Conservation (phyloP, 768 basidiomycete species). For the Leucogyrophana mollusca region DNA sequence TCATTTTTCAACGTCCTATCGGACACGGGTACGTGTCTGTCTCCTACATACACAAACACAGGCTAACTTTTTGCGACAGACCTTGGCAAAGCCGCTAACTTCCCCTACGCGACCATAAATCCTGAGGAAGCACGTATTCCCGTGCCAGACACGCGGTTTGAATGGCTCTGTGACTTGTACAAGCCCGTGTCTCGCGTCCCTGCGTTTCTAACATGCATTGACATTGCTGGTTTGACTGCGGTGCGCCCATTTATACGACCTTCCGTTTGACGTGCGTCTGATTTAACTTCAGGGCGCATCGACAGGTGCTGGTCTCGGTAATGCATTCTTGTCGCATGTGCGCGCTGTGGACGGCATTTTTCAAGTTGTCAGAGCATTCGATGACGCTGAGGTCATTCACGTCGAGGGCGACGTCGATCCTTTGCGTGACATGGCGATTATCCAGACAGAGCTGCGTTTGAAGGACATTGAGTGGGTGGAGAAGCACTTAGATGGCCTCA, state of each 20-base stretch:
- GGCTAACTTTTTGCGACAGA: conserved; percentile 44
- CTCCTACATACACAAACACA: not conserved
- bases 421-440: conserved; percentile 95
- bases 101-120: conserved; percentile 93
- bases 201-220: conserved; percentile 95
- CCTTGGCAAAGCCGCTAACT: conserved; percentile 94
- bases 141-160: conserved; percentile 91
- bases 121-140: conserved; percentile 96
- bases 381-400: conserved; percentile 98
- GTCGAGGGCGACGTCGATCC: conserved; percentile 99
- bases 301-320: conserved; percentile 96
- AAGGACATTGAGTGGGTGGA: conserved; percentile 99
- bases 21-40: conserved; percentile 64
- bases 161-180: conserved; percentile 90
- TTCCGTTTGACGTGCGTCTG: conserved; percentile 11
- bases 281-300: conserved; percentile 73
- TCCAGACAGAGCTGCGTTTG: conserved; percentile 87
- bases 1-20: conserved; percentile 99
- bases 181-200: conserved; percentile 88
- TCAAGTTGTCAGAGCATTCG: conserved; percentile 96
- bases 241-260: conserved; percentile 41
- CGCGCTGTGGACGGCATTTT: conserved; percentile 99
- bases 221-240: conserved; percentile 96
- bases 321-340: conserved; percentile 96
- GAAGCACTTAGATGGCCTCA: conserved; percentile 78